Conservation (phyloP, 768 basidiomycete genomes). For the Tylopilus balloui region DNA sequence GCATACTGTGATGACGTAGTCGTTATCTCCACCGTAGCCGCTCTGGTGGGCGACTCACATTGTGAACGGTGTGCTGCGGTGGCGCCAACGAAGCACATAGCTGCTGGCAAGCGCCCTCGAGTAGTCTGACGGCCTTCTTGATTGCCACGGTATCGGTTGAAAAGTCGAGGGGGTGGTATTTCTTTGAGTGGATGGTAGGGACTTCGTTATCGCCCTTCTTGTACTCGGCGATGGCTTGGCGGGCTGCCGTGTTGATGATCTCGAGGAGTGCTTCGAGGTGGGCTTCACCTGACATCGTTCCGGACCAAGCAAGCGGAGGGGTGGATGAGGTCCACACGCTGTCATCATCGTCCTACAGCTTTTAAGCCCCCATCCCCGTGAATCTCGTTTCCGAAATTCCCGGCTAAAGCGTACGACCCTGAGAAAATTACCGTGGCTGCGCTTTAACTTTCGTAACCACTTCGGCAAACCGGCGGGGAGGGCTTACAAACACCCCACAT, state of each 20-base stretch:
- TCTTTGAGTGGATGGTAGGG: slow-evolving; percentile 24
- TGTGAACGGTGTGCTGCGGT: slow-evolving; percentile 27
- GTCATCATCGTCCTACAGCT: background rate
- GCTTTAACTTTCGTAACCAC: too few species aligned
- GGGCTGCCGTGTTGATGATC: slow-evolving; percentile 29
- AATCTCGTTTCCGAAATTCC: too few species aligned
- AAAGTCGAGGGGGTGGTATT: slow-evolving; percentile 22
- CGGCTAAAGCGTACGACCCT: too few species aligned
- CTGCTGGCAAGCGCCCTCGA: slow-evolving; percentile 27
- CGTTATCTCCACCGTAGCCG: background rate
- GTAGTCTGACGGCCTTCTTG: slow-evolving; percentile 25
- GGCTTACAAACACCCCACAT: too few species aligned
- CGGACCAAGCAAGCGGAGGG: background rate
- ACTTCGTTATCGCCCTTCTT: slow-evolving; percentile 20
- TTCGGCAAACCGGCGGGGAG: too few species aligned
- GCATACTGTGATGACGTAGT: slow-evolving; percentile 7
- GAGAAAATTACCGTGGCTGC: too few species aligned
- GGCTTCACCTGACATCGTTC: slow-evolving; percentile 22
- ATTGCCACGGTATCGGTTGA: slow-evolving; percentile 16
- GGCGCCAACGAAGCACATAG: slow-evolving; percentile 26
- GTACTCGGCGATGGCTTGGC: slow-evolving; percentile 24
- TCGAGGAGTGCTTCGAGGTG: slow-evolving; percentile 30
- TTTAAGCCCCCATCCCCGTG: slow-evolving; percentile 4
- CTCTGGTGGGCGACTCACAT: slow-evolving; percentile 10
- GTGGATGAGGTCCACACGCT: background rate